Evolutionary conservation across 1,284 basidiomycete genomes (phyloP).

Genomic region (Rhodotorula mucilaginosa): DNA sequence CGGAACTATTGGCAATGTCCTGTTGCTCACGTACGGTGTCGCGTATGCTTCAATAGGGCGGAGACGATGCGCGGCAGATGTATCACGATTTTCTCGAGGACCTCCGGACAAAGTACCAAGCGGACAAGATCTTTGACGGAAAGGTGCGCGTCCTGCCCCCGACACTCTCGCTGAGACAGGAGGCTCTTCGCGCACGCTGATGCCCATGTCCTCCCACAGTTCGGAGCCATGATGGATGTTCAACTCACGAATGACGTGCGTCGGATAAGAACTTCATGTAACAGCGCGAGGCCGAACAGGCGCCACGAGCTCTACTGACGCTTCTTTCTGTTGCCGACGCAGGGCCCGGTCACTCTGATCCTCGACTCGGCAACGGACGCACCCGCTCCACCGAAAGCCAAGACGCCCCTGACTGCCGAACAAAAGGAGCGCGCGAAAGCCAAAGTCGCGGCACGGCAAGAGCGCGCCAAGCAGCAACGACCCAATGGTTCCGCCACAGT

Average conservation of each 20-base stretch:
- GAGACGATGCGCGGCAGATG: slow-evolving; percentile 34
- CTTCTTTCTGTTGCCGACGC: neutral
- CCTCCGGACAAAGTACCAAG: slow-evolving; percentile 32
- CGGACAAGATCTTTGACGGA: slow-evolving; percentile 37
- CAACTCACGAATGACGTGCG: slow-evolving; percentile 40
- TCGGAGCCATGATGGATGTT: slow-evolving; percentile 43
- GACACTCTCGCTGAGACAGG: neutral
- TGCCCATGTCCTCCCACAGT: slow-evolving; percentile 13
- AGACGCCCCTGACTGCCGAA: slow-evolving; percentile 7
- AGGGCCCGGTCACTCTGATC: slow-evolving; percentile 43
- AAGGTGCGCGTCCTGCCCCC: slow-evolving; percentile 15
- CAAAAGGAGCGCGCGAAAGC: slow-evolving; percentile 24
- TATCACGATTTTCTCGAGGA: slow-evolving; percentile 36
- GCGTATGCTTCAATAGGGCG: slow-evolving; percentile 7
- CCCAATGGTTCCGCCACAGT: too few relatives aligned
- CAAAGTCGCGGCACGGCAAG: slow-evolving; percentile 18
- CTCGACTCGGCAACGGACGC: slow-evolving; percentile 38
- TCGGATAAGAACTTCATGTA: too few relatives aligned
- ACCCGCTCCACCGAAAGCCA: slow-evolving; percentile 6
- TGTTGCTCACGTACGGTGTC: neutral
- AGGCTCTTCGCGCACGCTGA: neutral
- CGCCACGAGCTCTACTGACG: neutral
- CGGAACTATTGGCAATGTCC: too few relatives aligned
- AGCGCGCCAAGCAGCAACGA: neutral
- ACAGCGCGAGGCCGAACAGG: too few relatives aligned